Conservation (phyloP, 2,329 filamentous ascomycete species). For the Elsinoe fawcettii region DNA sequence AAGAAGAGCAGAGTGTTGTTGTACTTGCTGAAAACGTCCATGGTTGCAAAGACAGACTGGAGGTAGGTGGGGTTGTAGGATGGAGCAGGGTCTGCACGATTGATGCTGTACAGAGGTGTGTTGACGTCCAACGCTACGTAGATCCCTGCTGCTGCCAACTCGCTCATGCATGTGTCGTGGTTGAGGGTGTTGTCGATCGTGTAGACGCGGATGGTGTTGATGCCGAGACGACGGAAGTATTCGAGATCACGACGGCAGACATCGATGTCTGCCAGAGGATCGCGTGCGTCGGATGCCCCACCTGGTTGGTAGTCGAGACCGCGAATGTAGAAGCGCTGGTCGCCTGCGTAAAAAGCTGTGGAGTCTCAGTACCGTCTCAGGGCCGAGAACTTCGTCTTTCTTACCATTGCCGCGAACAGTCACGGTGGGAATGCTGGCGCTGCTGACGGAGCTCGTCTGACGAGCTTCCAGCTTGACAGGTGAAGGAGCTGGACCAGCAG, state of each 20-base stretch:
- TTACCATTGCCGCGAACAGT: conserved; percentile 56
- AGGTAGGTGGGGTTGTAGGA: conserved; percentile 88
- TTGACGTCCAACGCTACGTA: conserved; percentile 90
- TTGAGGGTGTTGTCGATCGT: conserved; percentile 76
- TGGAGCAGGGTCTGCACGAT: conserved; percentile 60
- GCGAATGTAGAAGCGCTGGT: conserved; percentile 53
- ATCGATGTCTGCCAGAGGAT: conserved; percentile 65
- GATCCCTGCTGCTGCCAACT: conserved; percentile 74
- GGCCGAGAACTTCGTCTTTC: conserved; percentile 18
- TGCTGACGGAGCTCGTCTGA: conserved; percentile 30
- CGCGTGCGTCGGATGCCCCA: conserved; percentile 54
- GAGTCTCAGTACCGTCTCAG: conserved; percentile 21
- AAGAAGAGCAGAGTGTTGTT: conserved; percentile 81
- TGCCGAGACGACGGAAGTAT: conserved; percentile 74
- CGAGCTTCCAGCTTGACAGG: conserved; percentile 29
- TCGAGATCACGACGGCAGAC: conserved; percentile 72
- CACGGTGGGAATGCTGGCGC: conserved; percentile 45
- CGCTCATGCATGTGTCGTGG: conserved; percentile 80
- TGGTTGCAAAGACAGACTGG: conserved; percentile 77
- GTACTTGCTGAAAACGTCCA: conserved; percentile 76
- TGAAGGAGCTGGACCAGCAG: conserved; percentile 39
- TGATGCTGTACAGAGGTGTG: conserved; percentile 82
- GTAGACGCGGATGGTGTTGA: conserved; percentile 91
- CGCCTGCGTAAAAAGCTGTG: conserved; percentile 54
- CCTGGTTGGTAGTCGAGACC: conserved; percentile 50